These are phyloP conservation scores for Hevea brasiliensis DNA, from an alignment of 345 rosid genomes.

Conservation along the genomic window DNA sequence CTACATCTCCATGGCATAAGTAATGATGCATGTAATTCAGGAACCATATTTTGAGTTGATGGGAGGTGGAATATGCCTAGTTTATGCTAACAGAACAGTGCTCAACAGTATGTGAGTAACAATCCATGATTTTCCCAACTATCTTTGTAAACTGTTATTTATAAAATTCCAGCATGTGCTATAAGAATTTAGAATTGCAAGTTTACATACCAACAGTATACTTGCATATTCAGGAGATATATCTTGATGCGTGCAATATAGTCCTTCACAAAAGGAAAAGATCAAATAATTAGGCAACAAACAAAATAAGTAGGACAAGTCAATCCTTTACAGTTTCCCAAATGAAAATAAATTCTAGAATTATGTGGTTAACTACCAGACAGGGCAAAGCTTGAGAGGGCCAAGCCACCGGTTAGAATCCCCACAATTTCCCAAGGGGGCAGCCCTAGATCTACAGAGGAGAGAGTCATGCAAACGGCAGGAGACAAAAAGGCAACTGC, in stretches of 20 bases:
- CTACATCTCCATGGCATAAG: too few species aligned
- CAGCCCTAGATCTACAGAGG: conserved; percentile 86
- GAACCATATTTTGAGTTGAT: not conserved
- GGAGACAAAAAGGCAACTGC: conserved; percentile 86
- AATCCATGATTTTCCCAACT: not conserved
- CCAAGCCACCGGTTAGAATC: conserved; percentile 79
- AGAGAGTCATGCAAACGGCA: conserved; percentile 79
- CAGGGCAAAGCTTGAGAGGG: conserved; percentile 87
- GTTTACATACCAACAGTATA: conserved; percentile 69
- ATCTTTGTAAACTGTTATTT: not conserved
- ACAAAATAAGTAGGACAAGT: not conserved
- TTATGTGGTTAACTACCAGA: conserved; percentile 54
- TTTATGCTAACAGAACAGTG: too few species aligned
- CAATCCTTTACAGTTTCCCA: not conserved
- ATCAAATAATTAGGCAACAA: not conserved
- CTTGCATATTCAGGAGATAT: conserved; percentile 94
- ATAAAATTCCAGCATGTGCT: not conserved
- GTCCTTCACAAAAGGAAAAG: conserved; percentile 41
- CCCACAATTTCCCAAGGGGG: conserved; percentile 94
- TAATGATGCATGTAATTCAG: too few species aligned
- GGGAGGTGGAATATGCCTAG: not conserved
- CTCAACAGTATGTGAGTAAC: not conserved
- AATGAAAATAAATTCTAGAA: conserved; percentile 6
- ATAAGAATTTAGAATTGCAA: conserved; percentile 10
- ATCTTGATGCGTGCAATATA: conserved; percentile 97